Base-by-base conservation (phyloP, 345 rosid genomes). In the Draba incana region DNA sequence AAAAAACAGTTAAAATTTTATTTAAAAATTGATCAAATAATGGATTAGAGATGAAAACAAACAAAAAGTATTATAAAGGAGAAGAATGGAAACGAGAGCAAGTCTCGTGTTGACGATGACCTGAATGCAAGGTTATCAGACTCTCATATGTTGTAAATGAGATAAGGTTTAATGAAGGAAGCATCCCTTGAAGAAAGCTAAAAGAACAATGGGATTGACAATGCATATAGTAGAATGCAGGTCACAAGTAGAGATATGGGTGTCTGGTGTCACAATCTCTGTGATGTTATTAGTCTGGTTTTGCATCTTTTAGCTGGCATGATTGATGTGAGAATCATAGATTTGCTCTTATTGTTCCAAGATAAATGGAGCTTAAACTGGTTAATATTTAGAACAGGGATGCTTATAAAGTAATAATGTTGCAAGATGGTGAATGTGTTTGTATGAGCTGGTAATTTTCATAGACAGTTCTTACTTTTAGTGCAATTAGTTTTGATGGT, bases 21-120 rank as follows among this genome's bases (percentile, higher is more conserved):
- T n/a, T n/a, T n/a, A n/a, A n/a, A n/a, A n/a, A n/a, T n/a, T n/a
- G n/a, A n/a, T n/a, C n/a, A n/a, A n/a, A n/a, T n/a, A n/a, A n/a
- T n/a, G n/a, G n/a, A n/a, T n/a, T n/a, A n/a, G n/a, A n/a, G n/a
- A n/a, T n/a, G n/a, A n/a, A n/a, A n/a, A n/a, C n/a, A n/a, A n/a
- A n/a, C n/a, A n/a, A n/a, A n/a, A n/a, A 79, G 81, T 77, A 73
- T 62, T 74, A 58, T 64, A 80, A 74, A 76, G 84, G 58, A 78
- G 83, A 83, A 58, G 70, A 64, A 30, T 48, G 72, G 75, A 55
- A 77, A 80, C 72, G 78, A 84, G 74, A 75, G 77, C 79, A 62
- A 41, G 57, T 74, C 52, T 78, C 56, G 31, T 73, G 74, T 69
- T 83, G 70, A 74, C 76, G 66, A 68, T 72, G 81, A 79, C 79